Base-by-base conservation (phyloP, 352 stramenopile genomes). In the Phytophthora kernoviae region DNA sequence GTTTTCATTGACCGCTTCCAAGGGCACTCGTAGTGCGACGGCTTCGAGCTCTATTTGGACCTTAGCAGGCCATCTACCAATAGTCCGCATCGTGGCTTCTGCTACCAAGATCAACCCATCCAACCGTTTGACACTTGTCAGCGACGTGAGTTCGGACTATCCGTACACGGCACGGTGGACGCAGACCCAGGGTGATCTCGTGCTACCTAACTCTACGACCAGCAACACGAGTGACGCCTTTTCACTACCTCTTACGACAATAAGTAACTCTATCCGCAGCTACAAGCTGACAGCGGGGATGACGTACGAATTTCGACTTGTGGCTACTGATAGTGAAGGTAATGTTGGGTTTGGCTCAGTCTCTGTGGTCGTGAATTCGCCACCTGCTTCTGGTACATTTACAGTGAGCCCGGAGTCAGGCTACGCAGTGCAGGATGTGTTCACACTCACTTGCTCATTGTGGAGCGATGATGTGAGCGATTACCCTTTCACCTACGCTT, bases 381-480 rank as follows among this genome's bases (percentile, higher is more conserved):
- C 84, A 0, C 84, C 84, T 11, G 65, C 79, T 8, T 85, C 79
- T 1, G 84, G 84, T 0, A 65, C 50, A 2, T 85, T 90, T 15
- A 44, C 40, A 4, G 68, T 90, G 14, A 73, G 56, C 2, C 84
- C 84, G 0, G 54, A 56, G 18, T 63, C 67, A 5, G 83, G 84
- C 12, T 77, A 73, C 34, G 84, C 81, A 0, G 78, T 90, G 39
- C 36, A 75, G 12, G 84, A 91, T 46, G 36, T 15, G 4, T 91
- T 93, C 43, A 64, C 56, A 0, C 58, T 93, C 2, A 59, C 54
- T 0, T 91, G 84, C 15, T 42, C 57, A 4, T 46, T 85, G 21
- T 93, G 84, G 84, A 88, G 74, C 1, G 84, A 93, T 43, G 77
- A 87, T 15, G 32, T 44, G 0, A 63, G 73, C 2, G 79, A 91